Evolutionary conservation across 106 monocot species (phyloP).

Genomic region (Phalaenopsis equestris): DNA sequence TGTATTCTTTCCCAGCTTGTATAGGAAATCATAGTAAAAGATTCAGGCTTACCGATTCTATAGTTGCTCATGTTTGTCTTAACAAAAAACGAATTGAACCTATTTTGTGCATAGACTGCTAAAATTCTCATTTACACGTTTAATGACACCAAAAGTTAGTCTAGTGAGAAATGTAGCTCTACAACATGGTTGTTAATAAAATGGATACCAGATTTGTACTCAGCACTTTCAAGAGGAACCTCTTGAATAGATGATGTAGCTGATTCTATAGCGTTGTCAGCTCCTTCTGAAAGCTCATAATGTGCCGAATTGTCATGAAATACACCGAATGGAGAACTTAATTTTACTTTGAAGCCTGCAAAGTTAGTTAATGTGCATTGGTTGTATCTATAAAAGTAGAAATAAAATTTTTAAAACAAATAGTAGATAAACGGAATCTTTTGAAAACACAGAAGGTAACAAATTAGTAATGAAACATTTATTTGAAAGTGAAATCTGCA

Average conservation of each 20-base stretch:
- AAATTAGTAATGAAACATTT: too few species aligned
- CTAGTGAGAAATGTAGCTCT: background rate
- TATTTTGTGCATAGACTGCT: background rate
- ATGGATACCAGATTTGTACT: background rate
- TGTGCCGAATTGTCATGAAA: background rate
- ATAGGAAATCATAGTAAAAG: background rate
- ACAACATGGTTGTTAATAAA: background rate
- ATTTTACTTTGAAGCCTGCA: background rate
- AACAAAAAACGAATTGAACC: background rate
- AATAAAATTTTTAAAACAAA: background rate
- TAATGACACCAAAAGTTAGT: background rate
- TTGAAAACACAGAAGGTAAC: background rate
- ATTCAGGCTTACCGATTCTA: background rate
- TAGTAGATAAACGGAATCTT: background rate
- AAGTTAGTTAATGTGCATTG: background rate
- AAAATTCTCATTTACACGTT: background rate
- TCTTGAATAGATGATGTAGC: background rate
- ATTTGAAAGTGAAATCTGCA: too few species aligned
- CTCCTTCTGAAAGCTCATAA: conserved; percentile 3
- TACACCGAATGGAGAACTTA: background rate
- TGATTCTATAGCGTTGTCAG: background rate
- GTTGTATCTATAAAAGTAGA: background rate
- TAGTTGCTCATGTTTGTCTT: background rate
- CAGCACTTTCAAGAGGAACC: background rate
- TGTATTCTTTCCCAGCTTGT: background rate